Evolutionary conservation across 2,329 filamentous ascomycete species (phyloP).

Genomic region (Tolypocladium cylindrosporum): DNA sequence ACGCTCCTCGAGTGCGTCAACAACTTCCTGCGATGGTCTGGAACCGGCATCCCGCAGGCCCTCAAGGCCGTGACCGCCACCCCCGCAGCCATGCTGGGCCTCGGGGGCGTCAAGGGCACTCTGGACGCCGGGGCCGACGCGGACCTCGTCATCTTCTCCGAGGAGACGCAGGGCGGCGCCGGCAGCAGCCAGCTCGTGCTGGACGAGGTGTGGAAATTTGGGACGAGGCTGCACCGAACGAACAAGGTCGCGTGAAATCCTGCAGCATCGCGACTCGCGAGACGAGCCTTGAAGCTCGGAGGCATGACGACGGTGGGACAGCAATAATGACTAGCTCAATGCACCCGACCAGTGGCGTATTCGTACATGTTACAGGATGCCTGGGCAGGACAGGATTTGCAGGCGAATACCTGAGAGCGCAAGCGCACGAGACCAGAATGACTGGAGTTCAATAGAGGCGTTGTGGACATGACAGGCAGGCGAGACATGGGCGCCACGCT

Average conservation of each 20-base stretch:
- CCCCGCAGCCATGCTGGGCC: conserved; percentile 65
- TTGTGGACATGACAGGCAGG: background rate
- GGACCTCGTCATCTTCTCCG: conserved; percentile 58
- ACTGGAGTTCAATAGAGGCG: background rate
- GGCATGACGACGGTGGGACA: background rate
- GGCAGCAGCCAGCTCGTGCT: conserved; percentile 45
- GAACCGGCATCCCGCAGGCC: conserved; percentile 56
- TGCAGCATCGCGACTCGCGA: background rate
- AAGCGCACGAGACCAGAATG: background rate
- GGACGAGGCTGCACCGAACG: conserved; percentile 35
- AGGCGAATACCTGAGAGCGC: background rate
- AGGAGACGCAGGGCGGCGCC: conserved; percentile 29
- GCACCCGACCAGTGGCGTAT: background rate
- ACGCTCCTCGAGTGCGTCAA: conserved; percentile 73
- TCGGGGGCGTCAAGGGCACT: conserved; percentile 56
- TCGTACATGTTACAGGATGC: background rate
- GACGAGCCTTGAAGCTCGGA: background rate
- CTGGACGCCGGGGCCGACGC: conserved; percentile 55
- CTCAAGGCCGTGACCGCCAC: conserved; percentile 65
- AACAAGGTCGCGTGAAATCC: conserved; percentile 2
- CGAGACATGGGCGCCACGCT: background rate
- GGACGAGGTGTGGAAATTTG: conserved; percentile 78
- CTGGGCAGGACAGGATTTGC: background rate
- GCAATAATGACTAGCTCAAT: background rate
- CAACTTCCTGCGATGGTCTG: conserved; percentile 71